These are phyloP conservation scores for Beauveria varroae DNA, from an alignment of 2,329 filamentous ascomycete species.

Conservation along the genomic window DNA sequence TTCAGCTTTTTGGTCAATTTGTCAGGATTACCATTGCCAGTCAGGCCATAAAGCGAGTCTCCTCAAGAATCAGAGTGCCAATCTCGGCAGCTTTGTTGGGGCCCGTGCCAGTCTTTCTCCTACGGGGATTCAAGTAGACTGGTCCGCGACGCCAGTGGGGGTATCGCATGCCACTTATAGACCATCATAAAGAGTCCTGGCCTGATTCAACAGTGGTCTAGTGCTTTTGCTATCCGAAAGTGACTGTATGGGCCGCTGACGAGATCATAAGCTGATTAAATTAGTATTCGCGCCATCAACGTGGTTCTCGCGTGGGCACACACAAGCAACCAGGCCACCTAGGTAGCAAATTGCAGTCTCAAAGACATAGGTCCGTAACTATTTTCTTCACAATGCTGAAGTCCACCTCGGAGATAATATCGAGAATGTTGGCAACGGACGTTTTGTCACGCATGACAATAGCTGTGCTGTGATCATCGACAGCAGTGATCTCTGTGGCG, in stretches of 20 bases:
- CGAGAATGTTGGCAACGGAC: conserved; percentile 62
- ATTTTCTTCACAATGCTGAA: conserved; percentile 48
- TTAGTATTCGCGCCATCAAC: background rate
- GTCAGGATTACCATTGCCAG: conserved; percentile 59
- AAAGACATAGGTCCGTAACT: conserved; percentile 63
- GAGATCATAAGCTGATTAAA: conserved; percentile 54
- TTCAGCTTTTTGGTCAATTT: conserved; percentile 60
- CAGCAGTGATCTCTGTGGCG: conserved; percentile 60
- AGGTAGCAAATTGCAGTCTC: conserved; percentile 89
- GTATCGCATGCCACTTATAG: conserved; percentile 75
- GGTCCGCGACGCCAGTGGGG: conserved; percentile 64
- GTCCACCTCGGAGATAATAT: conserved; percentile 63
- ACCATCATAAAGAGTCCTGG: conserved; percentile 60
- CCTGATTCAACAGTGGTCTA: conserved; percentile 52
- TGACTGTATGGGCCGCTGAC: conserved; percentile 57
- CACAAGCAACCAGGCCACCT: conserved; percentile 68
- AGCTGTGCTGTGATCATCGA: conserved; percentile 75
- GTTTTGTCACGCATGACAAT: conserved; percentile 66
- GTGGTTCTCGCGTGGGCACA: background rate
- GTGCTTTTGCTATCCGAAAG: conserved; percentile 46
- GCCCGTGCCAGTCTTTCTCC: conserved; percentile 38
- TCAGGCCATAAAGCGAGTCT: conserved; percentile 72
- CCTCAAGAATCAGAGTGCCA: conserved; percentile 76
- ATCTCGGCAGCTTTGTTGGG: conserved; percentile 69
- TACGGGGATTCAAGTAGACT: conserved; percentile 59